Conservation (phyloP, 2,329 filamentous ascomycete species). For the Ilyonectria mors-panacis region DNA sequence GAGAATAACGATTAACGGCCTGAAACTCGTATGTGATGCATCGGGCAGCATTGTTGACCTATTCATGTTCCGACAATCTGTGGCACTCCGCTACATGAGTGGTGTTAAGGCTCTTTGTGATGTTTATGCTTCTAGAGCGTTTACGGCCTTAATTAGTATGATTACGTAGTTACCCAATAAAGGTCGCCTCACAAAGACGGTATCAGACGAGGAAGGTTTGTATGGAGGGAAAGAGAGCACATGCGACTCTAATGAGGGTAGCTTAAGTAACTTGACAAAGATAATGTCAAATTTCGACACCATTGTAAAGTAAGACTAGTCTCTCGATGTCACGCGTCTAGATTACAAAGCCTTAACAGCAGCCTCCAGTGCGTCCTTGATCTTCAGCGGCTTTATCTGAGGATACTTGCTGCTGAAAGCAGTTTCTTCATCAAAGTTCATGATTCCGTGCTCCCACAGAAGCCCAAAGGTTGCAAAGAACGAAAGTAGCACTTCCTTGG, state of each 20-base stretch:
- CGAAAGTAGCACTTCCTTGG: background rate
- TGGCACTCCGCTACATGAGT: background rate
- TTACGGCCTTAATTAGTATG: background rate
- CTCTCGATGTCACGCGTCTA: too few species aligned
- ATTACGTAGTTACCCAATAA: background rate
- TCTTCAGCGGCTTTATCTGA: background rate
- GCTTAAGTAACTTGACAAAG: too few species aligned
- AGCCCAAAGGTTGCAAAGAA: conserved; percentile 3
- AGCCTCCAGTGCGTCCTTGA: background rate
- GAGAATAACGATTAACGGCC: conserved; percentile 62
- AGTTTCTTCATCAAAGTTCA: background rate
- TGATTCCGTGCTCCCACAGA: background rate
- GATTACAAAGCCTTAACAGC: background rate
- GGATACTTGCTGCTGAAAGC: background rate
- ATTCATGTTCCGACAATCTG: conserved; percentile 10
- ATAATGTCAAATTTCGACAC: too few species aligned
- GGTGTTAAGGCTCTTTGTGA: background rate
- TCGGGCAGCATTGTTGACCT: conserved; percentile 64
- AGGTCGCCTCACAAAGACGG: too few species aligned
- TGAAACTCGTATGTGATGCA: conserved; percentile 65
- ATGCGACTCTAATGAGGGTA: too few species aligned
- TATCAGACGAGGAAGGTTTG: too few species aligned
- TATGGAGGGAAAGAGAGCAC: too few species aligned
- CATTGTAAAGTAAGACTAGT: too few species aligned
- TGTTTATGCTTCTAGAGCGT: background rate